Evolutionary conservation across 192 early-diverging fungal species (phyloP).

Genomic region (Entomortierella parvispora): DNA sequence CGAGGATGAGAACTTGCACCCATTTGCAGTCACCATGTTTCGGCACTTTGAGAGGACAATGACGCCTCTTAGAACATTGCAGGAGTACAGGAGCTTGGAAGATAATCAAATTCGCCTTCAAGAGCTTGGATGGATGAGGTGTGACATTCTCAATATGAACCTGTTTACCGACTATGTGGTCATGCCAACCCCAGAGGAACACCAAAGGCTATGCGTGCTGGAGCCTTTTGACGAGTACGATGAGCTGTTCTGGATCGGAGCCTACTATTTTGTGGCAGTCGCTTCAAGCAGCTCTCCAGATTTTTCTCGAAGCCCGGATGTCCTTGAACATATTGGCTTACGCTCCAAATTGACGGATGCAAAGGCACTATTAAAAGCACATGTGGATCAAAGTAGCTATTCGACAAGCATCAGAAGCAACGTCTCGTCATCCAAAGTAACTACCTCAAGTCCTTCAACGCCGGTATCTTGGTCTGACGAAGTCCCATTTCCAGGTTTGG

Average conservation of each 20-base stretch:
- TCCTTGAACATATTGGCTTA: constrained; percentile 18
- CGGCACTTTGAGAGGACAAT: constrained; percentile 43
- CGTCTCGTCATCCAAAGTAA: neutral
- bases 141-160: constrained; percentile 46
- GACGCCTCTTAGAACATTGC: constrained; percentile 43
- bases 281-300: constrained; percentile 13
- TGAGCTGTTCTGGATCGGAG: constrained; percentile 45
- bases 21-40: constrained; percentile 41
- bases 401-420: neutral
- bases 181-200: constrained; percentile 25
- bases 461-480: constrained; percentile 12
- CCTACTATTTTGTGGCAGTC: constrained; percentile 41
- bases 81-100: constrained; percentile 26
- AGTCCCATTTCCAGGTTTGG: constrained; percentile 15
- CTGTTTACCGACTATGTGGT: constrained; percentile 22
- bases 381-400: constrained; percentile 19
- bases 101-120: constrained; percentile 34
- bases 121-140: constrained; percentile 25
- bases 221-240: constrained; percentile 50
- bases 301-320: constrained; percentile 30
- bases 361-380: neutral
- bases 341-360: constrained; percentile 12
- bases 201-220: constrained; percentile 19
- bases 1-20: constrained; percentile 25
- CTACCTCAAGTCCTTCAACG: no score